phyloP scores from a whole-genome alignment of 352 stramenopile species.

The Pythium monospermum region DNA sequence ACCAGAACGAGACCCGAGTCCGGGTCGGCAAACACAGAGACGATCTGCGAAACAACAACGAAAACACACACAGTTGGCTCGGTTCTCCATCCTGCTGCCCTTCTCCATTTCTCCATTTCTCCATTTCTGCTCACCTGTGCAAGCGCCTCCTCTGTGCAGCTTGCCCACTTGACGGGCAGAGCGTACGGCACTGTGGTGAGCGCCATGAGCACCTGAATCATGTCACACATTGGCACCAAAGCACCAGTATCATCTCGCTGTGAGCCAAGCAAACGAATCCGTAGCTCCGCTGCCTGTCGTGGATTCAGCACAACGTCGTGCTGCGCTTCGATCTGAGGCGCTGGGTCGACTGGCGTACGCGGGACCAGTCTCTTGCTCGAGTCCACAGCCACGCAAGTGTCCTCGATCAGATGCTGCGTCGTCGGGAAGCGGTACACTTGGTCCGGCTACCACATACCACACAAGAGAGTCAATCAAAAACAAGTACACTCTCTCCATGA shows the following conservation, averaged over 20 bases:
- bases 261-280: not conserved
- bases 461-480: too few relatives aligned
- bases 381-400: slow-evolving; percentile 47
- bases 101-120: not conserved
- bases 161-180: not conserved
- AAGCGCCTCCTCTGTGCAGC: not conserved
- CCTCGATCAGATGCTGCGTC: slow-evolving; percentile 48
- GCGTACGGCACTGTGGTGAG: not conserved
- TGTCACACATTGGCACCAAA: slow-evolving; percentile 7
- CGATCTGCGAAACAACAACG: not conserved
- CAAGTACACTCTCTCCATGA: too few relatives aligned
- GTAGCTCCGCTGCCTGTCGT: slow-evolving; percentile 31
- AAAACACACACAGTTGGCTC: not conserved
- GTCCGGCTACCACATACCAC: slow-evolving; percentile 43
- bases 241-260: slow-evolving; percentile 12
- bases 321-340: slow-evolving; percentile 36
- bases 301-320: slow-evolving; percentile 44
- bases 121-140: not conserved
- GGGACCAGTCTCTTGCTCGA: slow-evolving; percentile 30
- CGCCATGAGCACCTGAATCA: not conserved
- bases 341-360: slow-evolving; percentile 21
- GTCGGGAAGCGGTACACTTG: slow-evolving; percentile 48
- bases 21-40: not conserved
- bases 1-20: slow-evolving; percentile 14
- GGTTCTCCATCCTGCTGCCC: too few relatives aligned